phyloP scores from a whole-genome alignment of 2,329 filamentous ascomycete genomes.

The Rhexocercosporidium sp. region DNA sequence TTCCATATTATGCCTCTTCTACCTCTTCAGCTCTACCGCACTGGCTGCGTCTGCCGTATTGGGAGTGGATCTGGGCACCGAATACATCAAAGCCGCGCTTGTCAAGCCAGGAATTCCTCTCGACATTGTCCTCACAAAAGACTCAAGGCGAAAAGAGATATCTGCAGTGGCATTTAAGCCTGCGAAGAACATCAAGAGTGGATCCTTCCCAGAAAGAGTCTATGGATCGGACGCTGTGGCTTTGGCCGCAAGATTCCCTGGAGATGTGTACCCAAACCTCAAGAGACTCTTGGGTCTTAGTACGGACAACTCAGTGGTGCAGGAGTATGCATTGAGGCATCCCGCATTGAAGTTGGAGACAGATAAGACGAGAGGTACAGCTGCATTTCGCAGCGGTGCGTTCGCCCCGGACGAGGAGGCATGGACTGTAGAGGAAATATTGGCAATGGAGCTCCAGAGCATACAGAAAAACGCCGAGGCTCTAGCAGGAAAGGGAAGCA shows the following conservation, averaged over 20 bases:
- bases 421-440: slow-evolving; percentile 86
- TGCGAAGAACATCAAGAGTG: slow-evolving; percentile 65
- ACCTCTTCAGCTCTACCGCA: slow-evolving; percentile 42
- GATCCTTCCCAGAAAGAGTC: slow-evolving; percentile 81
- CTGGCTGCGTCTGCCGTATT: slow-evolving; percentile 70
- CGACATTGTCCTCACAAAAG: slow-evolving; percentile 96
- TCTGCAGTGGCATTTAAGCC: slow-evolving; percentile 95
- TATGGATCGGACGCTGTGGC: slow-evolving; percentile 94
- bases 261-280: slow-evolving; percentile 93
- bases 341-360: slow-evolving; percentile 75
- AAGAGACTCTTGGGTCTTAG: slow-evolving; percentile 86
- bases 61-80: slow-evolving; percentile 91
- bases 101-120: slow-evolving; percentile 97
- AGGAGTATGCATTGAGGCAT: slow-evolving; percentile 76
- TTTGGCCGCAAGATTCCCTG: slow-evolving; percentile 83
- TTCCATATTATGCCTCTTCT: slow-evolving; percentile 41
- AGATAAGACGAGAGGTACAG: slow-evolving; percentile 67
- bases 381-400: slow-evolving; percentile 79
- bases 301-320: slow-evolving; percentile 63
- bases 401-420: slow-evolving; percentile 66
- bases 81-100: slow-evolving; percentile 94
- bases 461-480: slow-evolving; percentile 87
- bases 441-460: slow-evolving; percentile 96
- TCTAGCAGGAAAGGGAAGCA: slow-evolving; percentile 75
- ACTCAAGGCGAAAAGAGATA: slow-evolving; percentile 93